These are phyloP conservation scores for Ustilaginoidea virens DNA, from an alignment of 2,329 filamentous ascomycete species.

Conservation along the genomic window DNA sequence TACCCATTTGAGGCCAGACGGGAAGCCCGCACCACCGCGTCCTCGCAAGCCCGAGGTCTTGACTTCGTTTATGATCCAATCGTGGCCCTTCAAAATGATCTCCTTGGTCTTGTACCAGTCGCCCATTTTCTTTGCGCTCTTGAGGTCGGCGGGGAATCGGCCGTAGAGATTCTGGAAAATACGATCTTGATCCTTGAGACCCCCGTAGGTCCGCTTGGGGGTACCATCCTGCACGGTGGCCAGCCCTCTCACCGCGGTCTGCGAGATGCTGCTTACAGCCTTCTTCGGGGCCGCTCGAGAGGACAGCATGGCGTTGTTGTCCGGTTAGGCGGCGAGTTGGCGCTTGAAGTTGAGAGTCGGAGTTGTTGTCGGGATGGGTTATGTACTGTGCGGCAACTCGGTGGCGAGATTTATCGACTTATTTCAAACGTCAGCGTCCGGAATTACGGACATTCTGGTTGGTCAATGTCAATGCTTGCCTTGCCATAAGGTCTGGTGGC, in stretches of 20 bases:
- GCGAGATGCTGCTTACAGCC: conserved; percentile 23
- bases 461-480: conserved; percentile 26
- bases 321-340: conserved; percentile 10
- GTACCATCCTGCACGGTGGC: conserved; percentile 65
- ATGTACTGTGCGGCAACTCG: conserved; percentile 21
- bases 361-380: conserved; percentile 12
- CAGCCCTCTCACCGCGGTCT: conserved; percentile 47
- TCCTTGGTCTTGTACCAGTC: conserved; percentile 99
- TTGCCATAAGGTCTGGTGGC: too few species aligned
- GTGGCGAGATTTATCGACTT: conserved; percentile 17
- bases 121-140: conserved; percentile 92
- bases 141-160: conserved; percentile 79
- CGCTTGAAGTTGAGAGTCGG: conserved; percentile 10
- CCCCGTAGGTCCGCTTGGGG: conserved; percentile 63
- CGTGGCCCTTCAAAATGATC: conserved; percentile 89
- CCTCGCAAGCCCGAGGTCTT: conserved; percentile 93
- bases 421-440: conserved; percentile 18
- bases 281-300: conserved; percentile 24
- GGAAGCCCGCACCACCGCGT: conserved; percentile 93
- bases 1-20: conserved; percentile 98
- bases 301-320: conserved; percentile 27
- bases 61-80: conserved; percentile 97
- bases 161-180: conserved; percentile 99
- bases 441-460: conserved; percentile 25
- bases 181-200: conserved; percentile 87